Evolutionary conservation across 306 rosid species (phyloP).

Genomic region (Sesbania bispinosa): DNA sequence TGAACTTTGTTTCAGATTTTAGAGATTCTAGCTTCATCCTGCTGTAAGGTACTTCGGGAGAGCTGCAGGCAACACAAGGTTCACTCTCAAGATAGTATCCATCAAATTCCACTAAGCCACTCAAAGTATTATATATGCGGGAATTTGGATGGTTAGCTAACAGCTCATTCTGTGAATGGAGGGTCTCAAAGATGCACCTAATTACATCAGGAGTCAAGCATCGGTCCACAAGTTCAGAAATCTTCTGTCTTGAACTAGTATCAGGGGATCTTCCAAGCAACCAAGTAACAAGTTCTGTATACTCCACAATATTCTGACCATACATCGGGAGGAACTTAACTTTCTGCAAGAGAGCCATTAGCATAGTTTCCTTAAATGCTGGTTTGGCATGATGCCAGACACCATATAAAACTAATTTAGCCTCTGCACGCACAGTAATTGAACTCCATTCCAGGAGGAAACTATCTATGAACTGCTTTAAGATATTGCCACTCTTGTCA

Average conservation of each 20-base stretch:
- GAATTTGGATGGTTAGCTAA: slow-evolving; percentile 99
- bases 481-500: slow-evolving; percentile 68
- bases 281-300: slow-evolving; percentile 88
- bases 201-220: slow-evolving; percentile 84
- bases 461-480: slow-evolving; percentile 81
- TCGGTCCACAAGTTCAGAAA: slow-evolving; percentile 75
- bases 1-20: slow-evolving; percentile 96
- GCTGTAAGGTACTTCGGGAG: slow-evolving; percentile 99
- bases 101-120: slow-evolving; percentile 97
- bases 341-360: slow-evolving; percentile 76
- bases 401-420: slow-evolving; percentile 82
- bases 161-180: slow-evolving; percentile 98
- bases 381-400: slow-evolving; percentile 96
- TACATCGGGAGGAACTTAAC: slow-evolving; percentile 82
- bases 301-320: slow-evolving; percentile 93
- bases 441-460: slow-evolving; percentile 98
- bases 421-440: slow-evolving; percentile 82
- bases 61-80: slow-evolving; percentile 98
- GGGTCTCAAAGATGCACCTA: slow-evolving; percentile 82
- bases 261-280: slow-evolving; percentile 87
- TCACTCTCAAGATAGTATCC: slow-evolving; percentile 99
- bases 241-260: slow-evolving; percentile 62
- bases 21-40: slow-evolving; percentile 95
- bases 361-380: slow-evolving; percentile 67
- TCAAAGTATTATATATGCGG: slow-evolving; percentile 87